phyloP scores from a whole-genome alignment of 2,329 filamentous ascomycete genomes.

The Aspergillus sp. region DNA sequence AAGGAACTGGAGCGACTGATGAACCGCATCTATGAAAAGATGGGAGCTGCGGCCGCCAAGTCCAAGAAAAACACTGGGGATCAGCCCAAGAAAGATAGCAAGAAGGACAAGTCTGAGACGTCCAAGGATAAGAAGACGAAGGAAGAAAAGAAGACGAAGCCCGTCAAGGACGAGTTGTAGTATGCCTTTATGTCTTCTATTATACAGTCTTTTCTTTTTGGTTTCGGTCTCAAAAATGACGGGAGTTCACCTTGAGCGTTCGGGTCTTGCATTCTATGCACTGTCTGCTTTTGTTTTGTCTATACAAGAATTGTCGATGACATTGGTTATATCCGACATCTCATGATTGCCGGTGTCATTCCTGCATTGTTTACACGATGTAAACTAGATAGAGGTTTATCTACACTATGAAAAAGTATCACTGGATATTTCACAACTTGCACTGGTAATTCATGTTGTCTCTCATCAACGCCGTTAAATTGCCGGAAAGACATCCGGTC shows the following conservation, averaged over 20 bases:
- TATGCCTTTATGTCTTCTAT: not conserved
- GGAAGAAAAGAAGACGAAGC: slow-evolving; percentile 13
- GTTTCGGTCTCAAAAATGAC: not conserved
- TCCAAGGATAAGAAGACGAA: slow-evolving; percentile 19
- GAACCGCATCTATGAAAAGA: slow-evolving; percentile 36
- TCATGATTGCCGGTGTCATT: not conserved
- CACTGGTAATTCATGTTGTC: too few species aligned
- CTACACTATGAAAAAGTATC: too few species aligned
- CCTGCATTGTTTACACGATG: slow-evolving; percentile 1
- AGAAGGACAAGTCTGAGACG: slow-evolving; percentile 30
- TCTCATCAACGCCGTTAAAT: too few species aligned
- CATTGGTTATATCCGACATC: not conserved
- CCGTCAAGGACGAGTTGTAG: slow-evolving; percentile 10
- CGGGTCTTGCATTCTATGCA: slow-evolving; percentile 4
- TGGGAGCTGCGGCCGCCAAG: slow-evolving; percentile 44
- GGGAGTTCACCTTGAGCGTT: slow-evolving; percentile 15
- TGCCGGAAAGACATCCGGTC: too few species aligned
- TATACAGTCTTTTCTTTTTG: not conserved
- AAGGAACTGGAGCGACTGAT: slow-evolving; percentile 62
- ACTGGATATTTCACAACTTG: too few species aligned
- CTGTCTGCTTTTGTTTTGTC: not conserved
- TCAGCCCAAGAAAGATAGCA: slow-evolving; percentile 24
- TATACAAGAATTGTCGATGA: not conserved
- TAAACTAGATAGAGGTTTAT: slow-evolving; percentile 10
- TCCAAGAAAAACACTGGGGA: slow-evolving; percentile 16